Evolutionary conservation across 768 basidiomycete genomes (phyloP).

Genomic region (Lyophyllum semitale): DNA sequence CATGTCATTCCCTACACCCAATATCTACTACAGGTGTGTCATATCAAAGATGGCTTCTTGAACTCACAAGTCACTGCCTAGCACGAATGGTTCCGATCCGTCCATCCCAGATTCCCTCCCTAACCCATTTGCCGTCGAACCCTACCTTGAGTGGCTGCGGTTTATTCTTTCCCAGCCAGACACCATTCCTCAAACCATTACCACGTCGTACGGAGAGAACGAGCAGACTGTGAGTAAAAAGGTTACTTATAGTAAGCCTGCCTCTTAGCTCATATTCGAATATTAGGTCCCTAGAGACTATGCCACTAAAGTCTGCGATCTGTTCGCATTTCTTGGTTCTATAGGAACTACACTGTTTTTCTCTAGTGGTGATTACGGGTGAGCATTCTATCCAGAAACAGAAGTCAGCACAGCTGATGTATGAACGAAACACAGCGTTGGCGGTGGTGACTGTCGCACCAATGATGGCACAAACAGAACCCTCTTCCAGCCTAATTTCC

Average conservation of each 20-base stretch:
- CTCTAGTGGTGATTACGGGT: conserved; percentile 63
- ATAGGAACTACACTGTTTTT: conserved; percentile 63
- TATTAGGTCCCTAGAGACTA: conserved; percentile 58
- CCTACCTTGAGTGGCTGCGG: conserved; percentile 65
- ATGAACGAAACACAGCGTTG: neutral
- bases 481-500: conserved; percentile 59
- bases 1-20: conserved; percentile 62
- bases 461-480: conserved; percentile 41
- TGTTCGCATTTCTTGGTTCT: conserved; percentile 62
- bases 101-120: conserved; percentile 53
- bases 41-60: conserved; percentile 11
- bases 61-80: conserved; percentile 26
- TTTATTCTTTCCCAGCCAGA: conserved; percentile 45
- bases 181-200: conserved; percentile 54
- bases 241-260: neutral
- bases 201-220: conserved; percentile 67
- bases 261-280: neutral
- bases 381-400: neutral
- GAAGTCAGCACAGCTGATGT: neutral
- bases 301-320: conserved; percentile 58
- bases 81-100: conserved; percentile 66
- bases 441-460: conserved; percentile 47
- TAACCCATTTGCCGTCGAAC: conserved; percentile 60
- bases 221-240: conserved; percentile 43
- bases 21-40: conserved; percentile 54